phyloP scores from a whole-genome alignment of 208 protist genomes.

The Vickermania ingenoplastis region DNA sequence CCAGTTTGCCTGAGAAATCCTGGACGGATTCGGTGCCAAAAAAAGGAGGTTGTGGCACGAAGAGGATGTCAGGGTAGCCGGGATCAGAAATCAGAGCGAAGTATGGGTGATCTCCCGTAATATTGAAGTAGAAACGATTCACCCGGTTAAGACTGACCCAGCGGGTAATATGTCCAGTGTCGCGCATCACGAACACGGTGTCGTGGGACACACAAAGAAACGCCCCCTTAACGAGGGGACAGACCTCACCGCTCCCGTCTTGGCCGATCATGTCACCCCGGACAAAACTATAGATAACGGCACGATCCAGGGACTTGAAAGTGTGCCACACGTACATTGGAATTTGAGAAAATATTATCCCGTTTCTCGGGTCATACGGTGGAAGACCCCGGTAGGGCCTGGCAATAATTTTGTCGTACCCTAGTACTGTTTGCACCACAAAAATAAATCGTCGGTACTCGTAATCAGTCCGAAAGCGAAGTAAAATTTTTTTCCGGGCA shows the following conservation, averaged over 20 bases:
- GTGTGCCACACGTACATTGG: slow-evolving; percentile 61
- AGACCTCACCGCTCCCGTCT: slow-evolving; percentile 18
- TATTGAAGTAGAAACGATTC: slow-evolving; percentile 18
- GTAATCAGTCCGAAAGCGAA: slow-evolving; percentile 50
- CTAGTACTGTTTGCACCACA: slow-evolving; percentile 50
- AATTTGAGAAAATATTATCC: slow-evolving; percentile 43
- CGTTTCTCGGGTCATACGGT: slow-evolving; percentile 67
- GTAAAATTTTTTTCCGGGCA: slow-evolving; percentile 18
- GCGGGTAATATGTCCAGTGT: slow-evolving; percentile 12
- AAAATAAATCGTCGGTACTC: slow-evolving; percentile 54
- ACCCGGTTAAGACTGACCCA: slow-evolving; percentile 17
- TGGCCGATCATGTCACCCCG: slow-evolving; percentile 47
- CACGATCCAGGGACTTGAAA: slow-evolving; percentile 46
- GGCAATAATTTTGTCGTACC: slow-evolving; percentile 50
- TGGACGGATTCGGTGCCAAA: slow-evolving; percentile 10
- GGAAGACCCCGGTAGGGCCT: slow-evolving; percentile 55
- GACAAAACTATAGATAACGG: slow-evolving; percentile 53
- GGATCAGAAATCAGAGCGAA: slow-evolving; percentile 22
- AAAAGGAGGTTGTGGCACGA: slow-evolving; percentile 16
- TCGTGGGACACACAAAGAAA: slow-evolving; percentile 20
- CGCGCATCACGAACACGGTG: slow-evolving; percentile 14
- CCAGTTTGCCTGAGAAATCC: slow-evolving; percentile 12
- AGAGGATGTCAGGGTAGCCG: slow-evolving; percentile 19
- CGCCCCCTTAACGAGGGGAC: slow-evolving; percentile 9
- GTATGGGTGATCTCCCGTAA: slow-evolving; percentile 12